Percentiles rank a stretch among this genome's conserved stretches.
These are phyloP conservation scores for Mortierella sp. DNA, from an alignment of 371 early-diverging fungal species.

Conservation along the genomic window DNA sequence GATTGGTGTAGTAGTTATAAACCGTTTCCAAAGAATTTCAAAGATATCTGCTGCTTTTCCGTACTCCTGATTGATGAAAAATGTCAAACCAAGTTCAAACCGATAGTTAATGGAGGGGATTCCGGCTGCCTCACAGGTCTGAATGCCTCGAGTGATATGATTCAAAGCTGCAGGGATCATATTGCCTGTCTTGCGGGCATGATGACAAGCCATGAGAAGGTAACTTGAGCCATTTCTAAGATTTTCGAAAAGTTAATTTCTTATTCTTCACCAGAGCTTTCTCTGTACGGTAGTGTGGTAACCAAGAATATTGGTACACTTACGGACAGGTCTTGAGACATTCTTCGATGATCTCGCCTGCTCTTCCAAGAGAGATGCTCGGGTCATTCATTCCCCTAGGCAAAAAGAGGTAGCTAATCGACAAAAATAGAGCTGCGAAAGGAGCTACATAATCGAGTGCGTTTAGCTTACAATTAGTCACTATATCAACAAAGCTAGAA, in stretches of 20 bases:
- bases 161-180: conserved; percentile 55
- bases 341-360: conserved; percentile 44
- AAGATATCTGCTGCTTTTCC: conserved; percentile 57
- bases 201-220: conserved; percentile 58
- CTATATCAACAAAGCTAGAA: neutral
- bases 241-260: neutral
- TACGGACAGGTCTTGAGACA: conserved; percentile 55
- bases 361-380: conserved; percentile 41
- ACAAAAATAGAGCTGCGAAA: conserved; percentile 53
- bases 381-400: conserved; percentile 55
- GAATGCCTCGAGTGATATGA: conserved; percentile 55
- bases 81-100: conserved; percentile 58
- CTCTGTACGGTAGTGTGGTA: neutral
- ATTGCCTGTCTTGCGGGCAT: conserved; percentile 55
- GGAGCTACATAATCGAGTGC: conserved; percentile 31
- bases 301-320: conserved; percentile 4
- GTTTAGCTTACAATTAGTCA: neutral
- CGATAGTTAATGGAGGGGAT: conserved; percentile 56
- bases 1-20: conserved; percentile 19
- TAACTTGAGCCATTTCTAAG: conserved; percentile 56
- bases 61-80: conserved; percentile 57
- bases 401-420: conserved; percentile 57
- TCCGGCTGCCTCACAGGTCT: conserved; percentile 50
- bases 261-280: neutral
- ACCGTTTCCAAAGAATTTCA: conserved; percentile 58